Evolutionary conservation across 805 yeast genomes (phyloP).

Genomic region (Teunomyces aglyptinius): DNA sequence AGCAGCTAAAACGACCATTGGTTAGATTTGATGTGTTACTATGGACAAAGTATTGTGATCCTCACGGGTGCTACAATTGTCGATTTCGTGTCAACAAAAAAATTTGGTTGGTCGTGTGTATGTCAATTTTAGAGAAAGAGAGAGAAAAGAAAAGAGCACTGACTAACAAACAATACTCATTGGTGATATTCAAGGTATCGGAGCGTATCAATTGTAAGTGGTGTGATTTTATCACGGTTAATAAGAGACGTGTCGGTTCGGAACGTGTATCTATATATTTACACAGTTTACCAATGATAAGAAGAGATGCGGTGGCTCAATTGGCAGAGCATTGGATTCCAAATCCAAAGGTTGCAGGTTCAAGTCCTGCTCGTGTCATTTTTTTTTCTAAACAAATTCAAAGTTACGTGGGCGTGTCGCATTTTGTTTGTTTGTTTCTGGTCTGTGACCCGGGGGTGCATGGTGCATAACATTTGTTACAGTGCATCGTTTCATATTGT

Average conservation of each 20-base stretch:
- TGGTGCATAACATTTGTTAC: background rate
- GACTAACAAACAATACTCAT: too few species aligned
- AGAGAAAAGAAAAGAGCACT: too few species aligned
- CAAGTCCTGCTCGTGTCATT: slow-evolving; percentile 81
- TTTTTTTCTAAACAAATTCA: too few species aligned
- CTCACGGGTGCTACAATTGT: slow-evolving; percentile 1
- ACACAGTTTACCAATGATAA: background rate
- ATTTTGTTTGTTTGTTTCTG: background rate
- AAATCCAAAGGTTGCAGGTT: slow-evolving; percentile 84
- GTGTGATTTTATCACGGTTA: background rate
- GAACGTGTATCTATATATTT: background rate
- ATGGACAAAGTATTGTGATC: background rate
- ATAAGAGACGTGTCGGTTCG: background rate
- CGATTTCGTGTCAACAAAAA: slow-evolving; percentile 17
- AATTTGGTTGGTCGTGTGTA: slow-evolving; percentile 8
- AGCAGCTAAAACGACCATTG: slow-evolving; percentile 84
- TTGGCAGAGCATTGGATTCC: slow-evolving; percentile 79
- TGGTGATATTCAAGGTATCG: too few species aligned
- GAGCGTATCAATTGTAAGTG: background rate
- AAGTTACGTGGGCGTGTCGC: background rate
- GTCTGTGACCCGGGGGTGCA: background rate
- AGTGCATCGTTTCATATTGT: background rate
- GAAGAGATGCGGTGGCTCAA: slow-evolving; percentile 67
- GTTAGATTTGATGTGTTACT: background rate
- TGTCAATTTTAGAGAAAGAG: background rate